Conservation (phyloP, 345 rosid genomes). For the Corchorus capsularis region DNA sequence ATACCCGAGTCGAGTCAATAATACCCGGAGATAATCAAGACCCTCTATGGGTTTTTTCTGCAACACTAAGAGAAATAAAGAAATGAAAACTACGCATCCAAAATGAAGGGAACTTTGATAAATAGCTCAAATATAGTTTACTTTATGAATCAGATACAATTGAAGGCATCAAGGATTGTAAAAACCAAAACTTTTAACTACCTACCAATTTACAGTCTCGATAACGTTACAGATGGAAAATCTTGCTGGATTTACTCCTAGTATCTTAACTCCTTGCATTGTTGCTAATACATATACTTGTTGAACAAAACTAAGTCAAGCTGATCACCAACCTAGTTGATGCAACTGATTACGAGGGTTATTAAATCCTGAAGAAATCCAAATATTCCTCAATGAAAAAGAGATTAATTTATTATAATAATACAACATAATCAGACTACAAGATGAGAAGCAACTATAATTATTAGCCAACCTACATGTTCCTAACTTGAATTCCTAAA, state of each 20-base stretch:
- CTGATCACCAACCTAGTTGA: conserved; percentile 19
- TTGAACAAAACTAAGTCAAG: neutral
- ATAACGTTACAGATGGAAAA: neutral
- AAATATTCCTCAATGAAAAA: conserved; percentile 23
- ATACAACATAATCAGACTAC: conserved; percentile 30
- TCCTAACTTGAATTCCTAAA: conserved; percentile 22
- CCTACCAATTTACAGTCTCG: conserved; percentile 29
- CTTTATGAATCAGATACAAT: neutral
- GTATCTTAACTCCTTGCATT: neutral
- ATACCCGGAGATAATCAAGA: neutral
- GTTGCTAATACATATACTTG: neutral
- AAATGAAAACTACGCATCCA: neutral
- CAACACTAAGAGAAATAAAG: neutral
- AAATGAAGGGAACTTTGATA: neutral
- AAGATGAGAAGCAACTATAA: conserved; percentile 17
- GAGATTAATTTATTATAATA: neutral
- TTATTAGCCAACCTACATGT: conserved; percentile 19
- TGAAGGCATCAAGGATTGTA: neutral
- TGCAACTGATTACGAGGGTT: neutral
- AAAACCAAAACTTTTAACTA: conserved; percentile 5
- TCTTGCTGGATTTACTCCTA: no score
- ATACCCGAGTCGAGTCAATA: no score
- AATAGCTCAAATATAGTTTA: neutral
- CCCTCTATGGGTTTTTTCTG: neutral
- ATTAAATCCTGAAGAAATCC: conserved; percentile 15